Evolutionary conservation across 208 protist genomes (phyloP), one percentile per base, ranked within the genome.

Genomic region (Leishmania amazonensis): DNA sequence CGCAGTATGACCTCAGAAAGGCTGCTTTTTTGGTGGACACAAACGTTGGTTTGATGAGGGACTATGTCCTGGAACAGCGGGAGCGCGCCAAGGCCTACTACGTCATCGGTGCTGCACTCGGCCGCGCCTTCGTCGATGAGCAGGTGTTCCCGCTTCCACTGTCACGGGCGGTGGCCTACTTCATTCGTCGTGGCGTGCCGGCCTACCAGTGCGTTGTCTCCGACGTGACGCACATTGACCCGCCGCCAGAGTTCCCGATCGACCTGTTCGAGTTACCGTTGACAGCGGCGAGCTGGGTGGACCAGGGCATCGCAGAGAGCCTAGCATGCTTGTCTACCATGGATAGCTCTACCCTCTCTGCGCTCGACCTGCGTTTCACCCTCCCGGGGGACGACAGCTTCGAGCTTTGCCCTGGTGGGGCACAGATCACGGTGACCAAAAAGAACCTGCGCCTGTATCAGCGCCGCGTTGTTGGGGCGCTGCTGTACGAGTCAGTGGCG

Each of bases 331-430:
- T 97, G 47, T 60, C 81, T 3, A 79, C 80, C 17, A 58, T 95
- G 51, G 89, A 89, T 68, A 80, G 53, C 7, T 78, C 79, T 4
- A 89, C 83, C 15, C 73, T 97, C 9, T 74, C 74, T 21, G 78
- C 86, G 19, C 85, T 97, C 9, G 87, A 96, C 19, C 70, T 97
- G n/a, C 91, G 87, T 60, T 98, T 98, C 80, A 97, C 94, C 19
- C 74, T 98, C 0, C 95, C 95, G 1, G 95, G 95, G 31, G 62
- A 93, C 49, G 94, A 97, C 77, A 62, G 1, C 62, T 92, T 93
- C 67, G 91, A 95, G 80, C 79, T 98, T 38, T 74, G 90, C 19
- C 73, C 84, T 3, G 90, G 83, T 24, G 95, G 95, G 1, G 67
- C 81, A 3, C 81, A 89, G 28, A 83, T 87, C 17, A 62, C 81